These are phyloP conservation scores for Suillus luteus DNA, from an alignment of 768 basidiomycete species.

Conservation along the genomic window DNA sequence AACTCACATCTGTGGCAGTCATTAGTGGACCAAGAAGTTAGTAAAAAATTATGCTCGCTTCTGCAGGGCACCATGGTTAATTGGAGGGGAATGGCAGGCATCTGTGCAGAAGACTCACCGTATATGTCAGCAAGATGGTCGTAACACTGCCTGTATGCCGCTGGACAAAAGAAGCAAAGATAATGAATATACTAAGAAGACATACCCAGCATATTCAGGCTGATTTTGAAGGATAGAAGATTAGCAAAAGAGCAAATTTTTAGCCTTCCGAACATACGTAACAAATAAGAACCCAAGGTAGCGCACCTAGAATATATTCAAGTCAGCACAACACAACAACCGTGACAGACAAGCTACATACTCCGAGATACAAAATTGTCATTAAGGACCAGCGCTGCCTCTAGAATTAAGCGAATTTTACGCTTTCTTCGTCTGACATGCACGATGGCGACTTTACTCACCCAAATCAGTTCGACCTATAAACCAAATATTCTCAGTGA, in stretches of 20 bases:
- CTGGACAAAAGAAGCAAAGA: not conserved
- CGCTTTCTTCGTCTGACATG: not conserved
- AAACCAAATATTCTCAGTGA: not conserved
- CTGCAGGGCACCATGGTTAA: not conserved
- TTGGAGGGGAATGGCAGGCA: not conserved
- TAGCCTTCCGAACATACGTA: not conserved
- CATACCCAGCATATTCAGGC: not conserved
- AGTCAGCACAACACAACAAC: not conserved
- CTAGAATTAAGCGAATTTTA: not conserved
- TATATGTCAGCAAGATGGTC: not conserved
- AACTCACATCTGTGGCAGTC: not conserved
- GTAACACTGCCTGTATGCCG: not conserved
- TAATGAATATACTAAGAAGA: not conserved
- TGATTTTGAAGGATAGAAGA: not conserved
- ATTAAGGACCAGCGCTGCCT: not conserved
- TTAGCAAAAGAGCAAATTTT: not conserved
- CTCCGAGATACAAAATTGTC: not conserved
- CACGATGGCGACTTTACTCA: not conserved
- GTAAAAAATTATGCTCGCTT: not conserved
- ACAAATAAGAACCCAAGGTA: not conserved
- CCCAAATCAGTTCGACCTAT: not conserved
- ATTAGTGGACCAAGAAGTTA: not conserved
- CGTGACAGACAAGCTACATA: not conserved
- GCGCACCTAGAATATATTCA: not conserved
- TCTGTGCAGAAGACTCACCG: not conserved